Evolutionary conservation across 73 alveolate genomes (phyloP).

Genomic region (Paramecium octaurelia): DNA sequence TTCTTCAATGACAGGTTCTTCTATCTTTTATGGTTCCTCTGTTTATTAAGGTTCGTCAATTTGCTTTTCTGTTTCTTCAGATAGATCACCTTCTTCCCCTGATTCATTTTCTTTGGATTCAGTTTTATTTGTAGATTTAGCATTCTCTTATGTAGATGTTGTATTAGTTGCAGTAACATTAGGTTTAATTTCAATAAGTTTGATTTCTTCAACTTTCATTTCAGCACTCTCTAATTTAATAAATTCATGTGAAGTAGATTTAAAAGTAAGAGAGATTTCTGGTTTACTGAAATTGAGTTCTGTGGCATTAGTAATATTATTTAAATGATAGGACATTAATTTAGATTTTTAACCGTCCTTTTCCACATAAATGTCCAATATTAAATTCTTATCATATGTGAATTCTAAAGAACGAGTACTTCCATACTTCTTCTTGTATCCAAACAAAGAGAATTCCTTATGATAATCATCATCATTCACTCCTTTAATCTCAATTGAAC

Average conservation of each 20-base stretch:
- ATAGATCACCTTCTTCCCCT: neutral
- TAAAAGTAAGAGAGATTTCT: slow-evolving; percentile 34
- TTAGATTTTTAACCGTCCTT: slow-evolving; percentile 12
- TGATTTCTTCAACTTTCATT: slow-evolving; percentile 24
- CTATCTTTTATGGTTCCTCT: neutral
- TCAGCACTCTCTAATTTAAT: slow-evolving; percentile 51
- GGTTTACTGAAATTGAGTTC: slow-evolving; percentile 52
- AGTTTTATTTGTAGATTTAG: neutral
- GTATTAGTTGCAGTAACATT: neutral
- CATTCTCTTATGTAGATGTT: neutral
- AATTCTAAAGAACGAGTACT: slow-evolving; percentile 47
- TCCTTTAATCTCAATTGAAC: slow-evolving; percentile 43
- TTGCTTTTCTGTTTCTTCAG: slow-evolving; percentile 49
- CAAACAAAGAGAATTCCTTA: slow-evolving; percentile 35
- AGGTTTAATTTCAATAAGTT: slow-evolving; percentile 5
- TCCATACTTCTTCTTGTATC: slow-evolving; percentile 37
- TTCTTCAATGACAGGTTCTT: slow-evolving; percentile 11
- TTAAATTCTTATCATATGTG: slow-evolving; percentile 50
- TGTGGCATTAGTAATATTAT: slow-evolving; percentile 57
- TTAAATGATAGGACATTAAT: slow-evolving; percentile 9
- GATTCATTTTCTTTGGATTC: neutral
- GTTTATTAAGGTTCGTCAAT: neutral
- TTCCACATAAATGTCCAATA: slow-evolving; percentile 9
- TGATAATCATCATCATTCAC: slow-evolving; percentile 38
- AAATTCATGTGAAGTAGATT: slow-evolving; percentile 37